phyloP scores from a whole-genome alignment of 805 yeast species.

The Diddensiella caesifluorescens region DNA sequence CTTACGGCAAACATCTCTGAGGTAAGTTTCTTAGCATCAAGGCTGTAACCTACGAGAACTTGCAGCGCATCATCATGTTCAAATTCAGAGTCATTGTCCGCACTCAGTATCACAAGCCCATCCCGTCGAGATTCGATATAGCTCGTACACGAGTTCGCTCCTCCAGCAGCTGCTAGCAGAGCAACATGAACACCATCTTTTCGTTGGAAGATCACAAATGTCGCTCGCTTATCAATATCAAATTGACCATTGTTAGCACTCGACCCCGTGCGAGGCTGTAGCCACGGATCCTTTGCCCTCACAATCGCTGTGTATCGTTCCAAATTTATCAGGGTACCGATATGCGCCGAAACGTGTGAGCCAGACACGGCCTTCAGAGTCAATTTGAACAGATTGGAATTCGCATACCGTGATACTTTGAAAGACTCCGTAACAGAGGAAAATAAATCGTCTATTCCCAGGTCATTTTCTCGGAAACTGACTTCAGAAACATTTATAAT shows the following conservation, averaged over 20 bases:
- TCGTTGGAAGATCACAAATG: constrained; percentile 11
- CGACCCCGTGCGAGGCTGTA: constrained; percentile 8
- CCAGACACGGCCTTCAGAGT: not conserved
- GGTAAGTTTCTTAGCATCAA: constrained; percentile 17
- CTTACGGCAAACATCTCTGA: constrained; percentile 15
- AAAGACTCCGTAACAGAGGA: not conserved
- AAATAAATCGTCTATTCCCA: not conserved
- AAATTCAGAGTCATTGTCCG: constrained; percentile 15
- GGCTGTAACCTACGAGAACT: constrained; percentile 20
- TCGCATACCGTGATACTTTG: not conserved
- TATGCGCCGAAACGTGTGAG: not conserved
- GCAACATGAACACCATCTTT: constrained; percentile 24
- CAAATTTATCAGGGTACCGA: constrained; percentile 7
- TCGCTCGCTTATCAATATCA: constrained; percentile 9
- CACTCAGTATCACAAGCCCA: constrained; percentile 4
- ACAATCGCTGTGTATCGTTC: constrained; percentile 4
- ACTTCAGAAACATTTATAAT: not conserved
- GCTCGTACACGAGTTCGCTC: constrained; percentile 16
- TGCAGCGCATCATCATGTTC: constrained; percentile 10
- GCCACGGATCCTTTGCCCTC: constrained; percentile 6
- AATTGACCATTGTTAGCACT: not conserved
- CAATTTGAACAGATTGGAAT: not conserved
- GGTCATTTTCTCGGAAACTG: not conserved
- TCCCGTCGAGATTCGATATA: constrained; percentile 9
- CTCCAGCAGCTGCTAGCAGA: constrained; percentile 23